Evolutionary conservation across 2,329 filamentous ascomycete species (phyloP).

Genomic region (Colletotrichum sp.): DNA sequence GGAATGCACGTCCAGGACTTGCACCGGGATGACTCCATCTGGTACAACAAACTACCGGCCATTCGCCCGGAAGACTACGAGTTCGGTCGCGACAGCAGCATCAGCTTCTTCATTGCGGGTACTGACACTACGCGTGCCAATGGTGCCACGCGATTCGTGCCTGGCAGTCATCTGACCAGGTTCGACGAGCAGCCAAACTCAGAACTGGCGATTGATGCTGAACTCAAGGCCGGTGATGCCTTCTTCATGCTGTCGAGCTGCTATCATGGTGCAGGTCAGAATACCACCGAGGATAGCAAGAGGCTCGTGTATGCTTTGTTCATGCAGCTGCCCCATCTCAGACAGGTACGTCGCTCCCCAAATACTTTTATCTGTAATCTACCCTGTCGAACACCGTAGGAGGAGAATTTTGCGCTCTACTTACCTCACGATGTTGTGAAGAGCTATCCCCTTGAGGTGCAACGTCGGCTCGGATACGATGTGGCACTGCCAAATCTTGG

Average conservation of each 20-base stretch:
- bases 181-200: not conserved
- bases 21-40: not conserved
- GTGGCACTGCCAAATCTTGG: not conserved
- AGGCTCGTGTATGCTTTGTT: not conserved
- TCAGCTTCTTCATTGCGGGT: constrained; percentile 19
- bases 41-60: not conserved
- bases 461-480: not conserved
- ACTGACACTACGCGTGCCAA: constrained; percentile 23
- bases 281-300: not conserved
- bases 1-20: not conserved
- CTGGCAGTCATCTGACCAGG: not conserved
- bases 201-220: not conserved
- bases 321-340: not conserved
- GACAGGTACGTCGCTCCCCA: not conserved
- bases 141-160: constrained; percentile 23
- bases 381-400: not conserved
- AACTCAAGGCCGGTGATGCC: not conserved
- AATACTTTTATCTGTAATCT: not conserved
- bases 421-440: not conserved
- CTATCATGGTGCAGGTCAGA: not conserved
- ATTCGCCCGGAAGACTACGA: not conserved
- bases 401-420: not conserved
- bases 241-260: not conserved
- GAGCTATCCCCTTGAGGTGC: not conserved
- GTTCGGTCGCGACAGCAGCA: not conserved